Percentiles rank a stretch among this genome's conserved stretches.
These are phyloP conservation scores for Cutaneotrichosporon cyanovorans DNA, from an alignment of 1,284 basidiomycete genomes.

Conservation along the genomic window DNA sequence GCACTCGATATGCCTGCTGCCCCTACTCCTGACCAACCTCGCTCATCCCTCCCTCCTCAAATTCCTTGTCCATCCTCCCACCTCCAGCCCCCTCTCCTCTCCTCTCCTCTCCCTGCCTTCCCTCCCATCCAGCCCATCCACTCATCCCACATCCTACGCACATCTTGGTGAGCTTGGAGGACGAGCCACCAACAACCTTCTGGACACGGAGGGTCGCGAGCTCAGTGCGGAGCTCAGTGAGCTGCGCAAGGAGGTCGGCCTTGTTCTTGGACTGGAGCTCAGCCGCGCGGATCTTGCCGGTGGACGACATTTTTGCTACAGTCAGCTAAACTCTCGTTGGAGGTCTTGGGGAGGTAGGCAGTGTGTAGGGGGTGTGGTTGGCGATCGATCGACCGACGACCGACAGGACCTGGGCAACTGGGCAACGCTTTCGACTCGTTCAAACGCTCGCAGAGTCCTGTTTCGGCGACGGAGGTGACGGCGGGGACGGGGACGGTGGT, in stretches of 20 bases:
- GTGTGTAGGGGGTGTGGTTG: no score
- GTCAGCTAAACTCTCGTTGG: not conserved
- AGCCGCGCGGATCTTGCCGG: conserved; percentile 78
- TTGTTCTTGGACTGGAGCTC: conserved; percentile 98
- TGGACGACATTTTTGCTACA: conserved; percentile 35
- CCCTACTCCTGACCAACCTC: no score
- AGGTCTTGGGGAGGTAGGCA: no score
- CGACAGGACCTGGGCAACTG: no score
- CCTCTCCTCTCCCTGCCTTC: not conserved
- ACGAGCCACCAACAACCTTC: conserved; percentile 94
- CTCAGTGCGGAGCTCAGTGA: conserved; percentile 92
- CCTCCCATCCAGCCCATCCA: not conserved
- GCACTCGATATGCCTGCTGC: no score
- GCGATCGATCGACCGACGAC: no score
- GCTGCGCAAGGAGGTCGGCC: conserved; percentile 93
- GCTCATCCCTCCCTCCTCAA: not conserved
- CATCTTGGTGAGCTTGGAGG: conserved; percentile 97
- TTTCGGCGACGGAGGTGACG: no score
- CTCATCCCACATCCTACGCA: conserved; percentile 49
- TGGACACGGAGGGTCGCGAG: conserved; percentile 88
- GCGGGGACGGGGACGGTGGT: no score
- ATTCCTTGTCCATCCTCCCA: not conserved
- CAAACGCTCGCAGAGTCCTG: no score
- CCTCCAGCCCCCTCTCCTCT: not conserved
- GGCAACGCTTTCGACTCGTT: no score